These are phyloP conservation scores for Quercus aquifolioides DNA, from an alignment of 306 rosid species.

Conservation along the genomic window DNA sequence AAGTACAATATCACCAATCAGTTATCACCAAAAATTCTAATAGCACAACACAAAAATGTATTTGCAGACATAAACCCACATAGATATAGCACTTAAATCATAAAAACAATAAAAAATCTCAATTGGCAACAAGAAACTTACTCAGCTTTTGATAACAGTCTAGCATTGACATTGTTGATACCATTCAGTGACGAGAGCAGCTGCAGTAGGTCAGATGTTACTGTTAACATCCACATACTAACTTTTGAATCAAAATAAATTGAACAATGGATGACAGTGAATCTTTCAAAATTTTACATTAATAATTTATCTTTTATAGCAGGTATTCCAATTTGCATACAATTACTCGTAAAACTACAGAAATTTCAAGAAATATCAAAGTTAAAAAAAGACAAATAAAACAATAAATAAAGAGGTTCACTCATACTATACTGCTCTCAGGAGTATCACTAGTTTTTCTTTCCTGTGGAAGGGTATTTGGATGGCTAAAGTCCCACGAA, in stretches of 20 bases:
- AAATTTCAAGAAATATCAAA: not conserved
- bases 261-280: not conserved
- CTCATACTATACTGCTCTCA: too few species aligned
- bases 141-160: conserved; percentile 78
- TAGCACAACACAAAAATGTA: not conserved
- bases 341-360: not conserved
- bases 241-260: not conserved
- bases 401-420: not conserved
- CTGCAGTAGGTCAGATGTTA: conserved; percentile 39
- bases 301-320: not conserved
- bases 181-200: conserved; percentile 70
- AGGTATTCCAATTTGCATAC: not conserved
- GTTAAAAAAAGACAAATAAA: not conserved
- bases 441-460: too few species aligned
- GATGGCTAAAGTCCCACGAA: too few species aligned
- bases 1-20: not conserved
- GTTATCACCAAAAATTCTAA: not conserved
- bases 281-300: not conserved
- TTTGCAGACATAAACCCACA: not conserved
- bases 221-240: not conserved
- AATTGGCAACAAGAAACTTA: conserved; percentile 38
- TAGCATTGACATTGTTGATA: conserved; percentile 52
- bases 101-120: conserved; percentile 12
- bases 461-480: too few species aligned
- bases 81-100: not conserved